A percentile compares a stretch with the other conserved stretches of the same genome.
Conservation (phyloP, 2,329 filamentous ascomycete species). For the Davidsoniella virescens region DNA sequence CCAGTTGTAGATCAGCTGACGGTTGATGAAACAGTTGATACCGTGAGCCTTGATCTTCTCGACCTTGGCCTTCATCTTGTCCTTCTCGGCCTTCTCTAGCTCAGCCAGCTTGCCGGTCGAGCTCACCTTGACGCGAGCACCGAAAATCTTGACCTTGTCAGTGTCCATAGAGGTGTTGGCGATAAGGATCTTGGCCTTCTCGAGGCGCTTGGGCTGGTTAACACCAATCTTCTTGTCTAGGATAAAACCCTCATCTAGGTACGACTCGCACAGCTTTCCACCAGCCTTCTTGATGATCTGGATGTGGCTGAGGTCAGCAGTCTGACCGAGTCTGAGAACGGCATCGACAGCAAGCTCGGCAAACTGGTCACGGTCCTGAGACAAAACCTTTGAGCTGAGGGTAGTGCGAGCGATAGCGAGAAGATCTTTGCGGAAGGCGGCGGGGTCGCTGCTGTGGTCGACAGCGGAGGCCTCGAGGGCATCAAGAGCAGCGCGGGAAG, state of each 20-base stretch:
- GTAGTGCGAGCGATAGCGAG: conserved; percentile 85
- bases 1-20: conserved; percentile 99
- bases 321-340: conserved; percentile 74
- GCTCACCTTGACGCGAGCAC: conserved; percentile 88
- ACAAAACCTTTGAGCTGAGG: conserved; percentile 89
- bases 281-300: conserved; percentile 99
- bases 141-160: conserved; percentile 99
- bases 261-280: conserved; percentile 93
- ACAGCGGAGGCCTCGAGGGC: conserved; percentile 74
- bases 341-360: conserved; percentile 79
- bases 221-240: conserved; percentile 98
- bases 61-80: conserved; percentile 99
- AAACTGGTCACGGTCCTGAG: conserved; percentile 87
- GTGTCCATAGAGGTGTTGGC: conserved; percentile 99
- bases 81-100: conserved; percentile 90
- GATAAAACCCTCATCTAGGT: conserved; percentile 95
- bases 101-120: conserved; percentile 96
- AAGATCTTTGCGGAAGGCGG: conserved; percentile 78
- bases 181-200: conserved; percentile 95
- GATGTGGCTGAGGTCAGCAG: conserved; percentile 89
- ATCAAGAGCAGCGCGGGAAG: conserved; percentile 70
- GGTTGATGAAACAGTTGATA: conserved; percentile 99
- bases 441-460: conserved; percentile 71
- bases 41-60: conserved; percentile 97
- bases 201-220: conserved; percentile 91